These are phyloP conservation scores for Penicillium paradoxum DNA, from an alignment of 495 filamentous ascomycete species.

Conservation along the genomic window DNA sequence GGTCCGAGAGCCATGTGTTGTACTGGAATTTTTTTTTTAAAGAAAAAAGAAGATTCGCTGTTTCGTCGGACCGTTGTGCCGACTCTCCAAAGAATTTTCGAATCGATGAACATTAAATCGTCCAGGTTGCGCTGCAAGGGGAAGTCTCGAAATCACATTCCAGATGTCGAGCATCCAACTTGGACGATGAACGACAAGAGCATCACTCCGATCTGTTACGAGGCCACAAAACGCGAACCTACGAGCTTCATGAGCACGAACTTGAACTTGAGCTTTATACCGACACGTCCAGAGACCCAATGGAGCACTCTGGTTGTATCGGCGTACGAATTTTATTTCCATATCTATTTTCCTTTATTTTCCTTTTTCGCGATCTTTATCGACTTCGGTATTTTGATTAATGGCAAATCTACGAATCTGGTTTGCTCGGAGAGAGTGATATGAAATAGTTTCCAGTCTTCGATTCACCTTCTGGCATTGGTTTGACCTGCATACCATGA, in stretches of 20 bases:
- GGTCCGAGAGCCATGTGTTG: constrained; percentile 23
- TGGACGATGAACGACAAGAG: not conserved
- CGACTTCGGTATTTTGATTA: constrained; percentile 14
- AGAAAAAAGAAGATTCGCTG: constrained; percentile 2
- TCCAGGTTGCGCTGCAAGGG: constrained; percentile 3
- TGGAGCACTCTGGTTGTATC: constrained; percentile 13
- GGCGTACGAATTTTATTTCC: constrained; percentile 20
- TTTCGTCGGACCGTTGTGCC: constrained; percentile 8
- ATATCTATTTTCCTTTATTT: constrained; percentile 19
- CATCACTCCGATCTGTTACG: constrained; percentile 16
- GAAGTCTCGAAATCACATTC: constrained; percentile 3
- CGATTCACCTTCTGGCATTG: not conserved
- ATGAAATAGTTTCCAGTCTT: not conserved
- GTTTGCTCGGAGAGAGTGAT: not conserved
- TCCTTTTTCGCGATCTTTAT: constrained; percentile 20
- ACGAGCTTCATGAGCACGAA: constrained; percentile 38
- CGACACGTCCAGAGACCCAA: constrained; percentile 10
- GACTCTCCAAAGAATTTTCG: not conserved
- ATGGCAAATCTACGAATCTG: constrained; percentile 9
- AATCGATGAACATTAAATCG: not conserved
- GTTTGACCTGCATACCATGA: not conserved
- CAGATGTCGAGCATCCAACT: not conserved
- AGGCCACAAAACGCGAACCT: constrained; percentile 32
- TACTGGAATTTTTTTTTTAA: not conserved
- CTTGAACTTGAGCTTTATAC: constrained; percentile 26